Percentiles rank a stretch among this genome's conserved stretches.
Evolutionary conservation across 176 grass and related monocot species (phyloP).

Genomic region (Hordeum marinum): DNA sequence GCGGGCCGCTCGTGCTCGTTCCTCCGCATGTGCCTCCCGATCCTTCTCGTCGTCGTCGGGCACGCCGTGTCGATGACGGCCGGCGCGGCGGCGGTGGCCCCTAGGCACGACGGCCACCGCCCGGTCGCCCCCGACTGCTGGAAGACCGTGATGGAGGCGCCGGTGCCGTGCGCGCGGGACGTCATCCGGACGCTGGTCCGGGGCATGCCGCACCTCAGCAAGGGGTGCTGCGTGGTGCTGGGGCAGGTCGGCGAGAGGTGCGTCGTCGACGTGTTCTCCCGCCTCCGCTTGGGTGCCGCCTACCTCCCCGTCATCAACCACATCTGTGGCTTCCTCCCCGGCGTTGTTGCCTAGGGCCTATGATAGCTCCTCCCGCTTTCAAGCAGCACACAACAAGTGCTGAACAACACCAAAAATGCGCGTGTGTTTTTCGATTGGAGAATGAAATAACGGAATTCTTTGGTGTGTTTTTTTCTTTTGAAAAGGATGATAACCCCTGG

Average conservation of each 20-base stretch:
- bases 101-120: neutral
- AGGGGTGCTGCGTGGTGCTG: constrained; percentile 18
- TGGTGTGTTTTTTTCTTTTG: too few species aligned
- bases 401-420: too few species aligned
- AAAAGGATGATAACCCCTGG: too few species aligned
- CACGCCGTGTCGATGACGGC: neutral
- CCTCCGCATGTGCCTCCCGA: neutral
- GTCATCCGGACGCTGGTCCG: neutral
- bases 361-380: neutral
- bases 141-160: constrained; percentile 8
- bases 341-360: neutral
- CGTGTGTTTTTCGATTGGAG: too few species aligned
- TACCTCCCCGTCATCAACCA: constrained; percentile 9
- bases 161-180: constrained; percentile 16
- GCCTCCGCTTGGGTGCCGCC: neutral
- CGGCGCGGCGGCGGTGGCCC: neutral
- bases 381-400: too few species aligned
- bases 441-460: too few species aligned
- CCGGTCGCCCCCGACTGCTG: neutral
- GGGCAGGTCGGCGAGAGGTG: constrained; percentile 9
- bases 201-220: neutral
- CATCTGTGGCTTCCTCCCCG: constrained; percentile 9
- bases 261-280: constrained; percentile 20
- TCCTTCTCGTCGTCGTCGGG: neutral
- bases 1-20: neutral